Conservation (phyloP, 1,284 basidiomycete genomes). For the Cerioporus squamosus region DNA sequence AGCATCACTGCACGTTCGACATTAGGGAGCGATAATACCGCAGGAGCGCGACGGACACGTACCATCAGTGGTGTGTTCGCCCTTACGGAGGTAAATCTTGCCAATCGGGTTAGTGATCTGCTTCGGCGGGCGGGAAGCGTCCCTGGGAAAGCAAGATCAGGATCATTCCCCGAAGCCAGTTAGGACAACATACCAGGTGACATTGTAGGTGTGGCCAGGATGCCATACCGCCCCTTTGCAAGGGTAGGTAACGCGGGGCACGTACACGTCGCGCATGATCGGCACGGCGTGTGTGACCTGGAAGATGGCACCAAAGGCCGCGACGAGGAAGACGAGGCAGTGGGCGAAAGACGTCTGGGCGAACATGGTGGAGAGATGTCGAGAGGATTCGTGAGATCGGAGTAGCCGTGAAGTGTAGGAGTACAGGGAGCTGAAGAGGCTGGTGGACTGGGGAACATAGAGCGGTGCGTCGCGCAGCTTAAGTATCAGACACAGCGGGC, state of each 20-base stretch:
- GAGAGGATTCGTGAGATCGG: background rate
- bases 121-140: constrained; percentile 40
- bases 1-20: constrained; percentile 12
- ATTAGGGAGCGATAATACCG: background rate
- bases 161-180: background rate
- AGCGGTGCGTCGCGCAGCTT: too few relatives aligned
- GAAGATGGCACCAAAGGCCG: constrained; percentile 16
- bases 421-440: too few relatives aligned
- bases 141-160: constrained; percentile 31
- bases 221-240: constrained; percentile 39
- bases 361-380: background rate
- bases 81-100: constrained; percentile 41
- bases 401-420: background rate
- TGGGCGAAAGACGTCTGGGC: constrained; percentile 3
- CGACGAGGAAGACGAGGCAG: constrained; percentile 12
- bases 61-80: constrained; percentile 28
- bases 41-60: background rate
- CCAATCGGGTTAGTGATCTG: constrained; percentile 50
- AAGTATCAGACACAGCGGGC: too few relatives aligned
- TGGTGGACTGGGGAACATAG: too few relatives aligned
- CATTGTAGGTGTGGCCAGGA: constrained; percentile 39
- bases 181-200: constrained; percentile 42
- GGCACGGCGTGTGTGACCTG: constrained; percentile 11
- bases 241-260: constrained; percentile 43
- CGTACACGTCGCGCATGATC: constrained; percentile 43